Evolutionary conservation across 345 rosid species (phyloP), one percentile per base, ranked within the genome.

Genomic region (Geranium brycei): DNA sequence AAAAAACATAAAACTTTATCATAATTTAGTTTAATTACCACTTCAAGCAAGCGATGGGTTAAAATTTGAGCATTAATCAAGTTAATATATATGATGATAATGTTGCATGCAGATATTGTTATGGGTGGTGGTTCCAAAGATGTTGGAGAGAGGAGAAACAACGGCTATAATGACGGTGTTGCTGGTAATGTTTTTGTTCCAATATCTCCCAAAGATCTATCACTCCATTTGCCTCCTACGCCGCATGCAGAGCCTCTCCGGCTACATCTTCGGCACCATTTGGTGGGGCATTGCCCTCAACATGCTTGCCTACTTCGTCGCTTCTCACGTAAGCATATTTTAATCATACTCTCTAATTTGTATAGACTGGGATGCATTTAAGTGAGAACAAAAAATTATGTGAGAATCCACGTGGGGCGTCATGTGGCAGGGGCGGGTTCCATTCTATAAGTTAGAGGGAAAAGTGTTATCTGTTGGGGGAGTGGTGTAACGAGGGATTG

Each of bases 271-370:
- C 62, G 97, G 98, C 13, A 89, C 97, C 0, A 89, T 89, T 59
- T 92, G 98, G 98, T 89, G 96, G 98, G 98, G 98, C 31, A 81
- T 92, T 35, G 88, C 84, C 31, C 97, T 92, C 76, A 92, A 89
- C 80, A 75, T 92, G 91, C 75, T 89, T 3, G 98, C 95, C 7
- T 92, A 89, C 66, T 92, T 92, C 51, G 97, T 92, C 23, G 98
- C 98, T 0, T 86, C 97, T 1, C 98, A 92, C 59, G 98, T 92
- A 83, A 83, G 95, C 61, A 0, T 32, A 31, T 57, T 38, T n/a
- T 7, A n/a, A 15, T 30, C 6, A 47, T 23, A n/a, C 3, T 38
- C 13, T 23, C 28, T 23, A n/a, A n/a, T n/a, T 23, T 2, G 28
- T 23, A 23, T 23, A 23, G 28, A 23, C 2, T 0, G 28, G 2